Percentiles rank a stretch among this genome's conserved stretches.
These are phyloP conservation scores for Cyberlindnera americana DNA, from an alignment of 805 yeast species.

Conservation along the genomic window DNA sequence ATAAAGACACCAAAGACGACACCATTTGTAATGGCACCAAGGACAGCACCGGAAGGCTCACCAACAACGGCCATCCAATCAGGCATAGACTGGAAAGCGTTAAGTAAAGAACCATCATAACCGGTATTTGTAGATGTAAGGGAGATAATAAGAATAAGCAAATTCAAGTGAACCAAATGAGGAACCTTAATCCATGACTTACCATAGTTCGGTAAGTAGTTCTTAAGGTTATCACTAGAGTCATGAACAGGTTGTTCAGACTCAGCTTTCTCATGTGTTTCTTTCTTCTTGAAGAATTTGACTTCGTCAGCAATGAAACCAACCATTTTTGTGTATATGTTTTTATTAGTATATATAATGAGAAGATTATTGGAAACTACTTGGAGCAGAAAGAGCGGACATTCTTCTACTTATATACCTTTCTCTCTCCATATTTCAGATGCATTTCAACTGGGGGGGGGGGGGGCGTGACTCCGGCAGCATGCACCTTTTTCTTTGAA, in stretches of 20 bases:
- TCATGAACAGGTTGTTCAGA: conserved; percentile 1
- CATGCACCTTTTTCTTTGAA: neutral
- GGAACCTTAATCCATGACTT: conserved; percentile 34
- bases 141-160: conserved; percentile 38
- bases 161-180: conserved; percentile 37
- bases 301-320: conserved; percentile 23
- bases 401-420: conserved; percentile 6
- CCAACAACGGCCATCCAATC: conserved; percentile 40
- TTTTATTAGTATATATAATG: no score
- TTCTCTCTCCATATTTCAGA: neutral
- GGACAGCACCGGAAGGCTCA: conserved; percentile 35
- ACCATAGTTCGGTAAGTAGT: conserved; percentile 27
- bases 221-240: conserved; percentile 13
- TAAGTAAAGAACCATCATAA: conserved; percentile 47
- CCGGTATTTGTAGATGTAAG: conserved; percentile 47
- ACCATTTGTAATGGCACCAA: conserved; percentile 42
- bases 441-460: neutral
- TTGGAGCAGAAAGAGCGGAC: neutral
- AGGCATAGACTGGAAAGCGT: conserved; percentile 45
- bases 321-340: conserved; percentile 12
- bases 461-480: neutral
- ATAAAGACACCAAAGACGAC: conserved; percentile 39
- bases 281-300: conserved; percentile 16
- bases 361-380: no score
- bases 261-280: neutral